Base-by-base conservation (phyloP, 495 filamentous ascomycete genomes). In the Opeltia flavorubescens region DNA sequence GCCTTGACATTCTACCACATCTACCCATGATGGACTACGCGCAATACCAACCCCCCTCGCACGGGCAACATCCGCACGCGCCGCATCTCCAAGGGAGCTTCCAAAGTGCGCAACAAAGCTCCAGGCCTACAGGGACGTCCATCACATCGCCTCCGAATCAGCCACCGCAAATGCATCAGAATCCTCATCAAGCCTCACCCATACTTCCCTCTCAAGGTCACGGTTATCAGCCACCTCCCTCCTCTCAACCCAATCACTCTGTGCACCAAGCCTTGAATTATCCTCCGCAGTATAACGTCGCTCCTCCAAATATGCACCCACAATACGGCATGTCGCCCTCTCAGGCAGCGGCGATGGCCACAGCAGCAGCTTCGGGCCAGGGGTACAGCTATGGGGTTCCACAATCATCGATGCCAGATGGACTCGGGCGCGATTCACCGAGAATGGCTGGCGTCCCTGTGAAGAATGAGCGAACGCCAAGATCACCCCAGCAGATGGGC, bases 121-220 rank as follows among this genome's bases (percentile, higher is more conserved):
- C 69, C 29, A 68, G 68, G 30, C 50, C 64, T 24, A 55, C 62
- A 24, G 68, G 70, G 28, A 67, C 68, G 33, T 66, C 68, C 13
- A 71, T 75, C 63, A 54, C 70, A 3, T 75, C 72, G 39, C 70
- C 72, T 27, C 68, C 68, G 20, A 72, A 70, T 48, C 66, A 69
- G 30, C 71, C 70, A 50, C 63, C 66, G 39, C 66, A 71, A 39
- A 72, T 74, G 58, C 71, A 72, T 57, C 65, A 63, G 47, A 70
- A 74, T 55, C 56, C 67, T 13, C 66, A 71, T 44, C 71, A 76
- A 55, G 66, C 69, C 1, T 74, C 72, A 18, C 68, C 71, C 3
- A 71, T 74, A 49, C 61, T 76, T 11, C 69, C 72, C n/a, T 67
- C 70, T 50, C 70, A 74, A 54, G 65, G 64, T 26, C 69, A 72